Base-by-base conservation (phyloP, 192 early-diverging fungal genomes). In the Helicostylum pulchrum region DNA sequence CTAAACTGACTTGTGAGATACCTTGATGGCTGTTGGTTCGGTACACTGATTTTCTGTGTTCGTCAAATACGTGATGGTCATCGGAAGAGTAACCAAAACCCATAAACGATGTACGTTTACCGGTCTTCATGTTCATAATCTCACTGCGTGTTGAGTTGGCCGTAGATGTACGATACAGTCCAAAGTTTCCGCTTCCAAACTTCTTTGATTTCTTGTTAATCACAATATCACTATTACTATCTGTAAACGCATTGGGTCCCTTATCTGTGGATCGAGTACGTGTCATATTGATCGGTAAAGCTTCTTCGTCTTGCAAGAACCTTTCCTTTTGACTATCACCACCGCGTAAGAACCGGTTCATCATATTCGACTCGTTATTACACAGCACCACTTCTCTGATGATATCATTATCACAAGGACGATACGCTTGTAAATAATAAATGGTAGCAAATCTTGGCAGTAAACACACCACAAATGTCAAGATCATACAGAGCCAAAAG, bases 371-470 rank as follows among this genome's bases (percentile, higher is more conserved):
- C 17, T 43, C 20, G 57, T 21, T 48, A 49, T 39, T 52, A 5
- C 68, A 70, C 11, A 70, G 21, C 7, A 70, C 94, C 65, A 85
- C 88, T 26, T 94, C 94, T 58, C 91, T 90, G 42, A 96, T 82
- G 45, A 96, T 83, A 30, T 94, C 87, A 6, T 85, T 85, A 67
- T 96, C 91, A 52, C 81, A 91, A 6, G 94, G 94, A 46, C 75
- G 77, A 73, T 89, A 81, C 34, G 84, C 81, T 36, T 91, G 87
- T 19, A 83, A 77, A 36, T 79, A 72, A 69, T 87, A 92, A 72
- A 89, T 87, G 26, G 80, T 74, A 31, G 80, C 72, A 49, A 85
- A 84, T 19, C 91, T 85, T 17, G 94, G 94, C 66, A 92, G 61
- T 78, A 90, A 81, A 48, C 90, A 90, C 19, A 88, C 52, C 0